Evolutionary conservation across 345 rosid species (phyloP).

Genomic region (Carallia pectinifolia): DNA sequence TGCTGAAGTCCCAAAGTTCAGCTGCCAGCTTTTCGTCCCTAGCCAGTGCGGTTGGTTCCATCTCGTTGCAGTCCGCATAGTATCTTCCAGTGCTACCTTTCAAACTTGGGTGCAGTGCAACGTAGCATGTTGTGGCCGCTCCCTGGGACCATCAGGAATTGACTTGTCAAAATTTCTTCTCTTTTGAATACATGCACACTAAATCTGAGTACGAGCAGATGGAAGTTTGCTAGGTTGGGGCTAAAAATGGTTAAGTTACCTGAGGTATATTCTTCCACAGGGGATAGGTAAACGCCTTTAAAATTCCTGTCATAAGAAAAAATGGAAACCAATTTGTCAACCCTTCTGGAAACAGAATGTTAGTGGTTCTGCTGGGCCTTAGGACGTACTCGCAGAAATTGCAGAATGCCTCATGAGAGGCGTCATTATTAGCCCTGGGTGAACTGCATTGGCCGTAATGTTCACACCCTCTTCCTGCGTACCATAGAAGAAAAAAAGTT

Average conservation of each 20-base stretch:
- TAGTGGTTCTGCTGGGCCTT: no score
- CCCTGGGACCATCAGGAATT: slow-evolving; percentile 42
- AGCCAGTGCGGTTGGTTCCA: slow-evolving; percentile 51
- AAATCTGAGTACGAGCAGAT: no score
- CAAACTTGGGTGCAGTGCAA: slow-evolving; percentile 65
- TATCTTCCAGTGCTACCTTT: slow-evolving; percentile 72
- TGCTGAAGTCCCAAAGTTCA: slow-evolving; percentile 78
- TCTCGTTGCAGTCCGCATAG: slow-evolving; percentile 73
- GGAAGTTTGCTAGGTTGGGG: neutral
- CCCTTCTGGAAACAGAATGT: no score
- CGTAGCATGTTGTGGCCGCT: slow-evolving; percentile 96
- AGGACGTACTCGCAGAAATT: slow-evolving; percentile 59
- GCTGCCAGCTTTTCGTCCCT: slow-evolving; percentile 51
- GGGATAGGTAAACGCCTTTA: slow-evolving; percentile 54
- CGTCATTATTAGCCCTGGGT: slow-evolving; percentile 93
- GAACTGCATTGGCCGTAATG: slow-evolving; percentile 79
- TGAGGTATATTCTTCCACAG: slow-evolving; percentile 88
- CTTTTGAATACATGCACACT: no score
- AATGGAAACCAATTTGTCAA: no score
- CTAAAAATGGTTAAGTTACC: slow-evolving; percentile 36
- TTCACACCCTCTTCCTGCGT: slow-evolving; percentile 71
- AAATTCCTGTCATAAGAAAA: slow-evolving; percentile 40
- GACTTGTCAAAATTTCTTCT: no score
- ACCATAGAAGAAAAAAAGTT: neutral
- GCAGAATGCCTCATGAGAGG: slow-evolving; percentile 68